These are phyloP conservation scores for Sporisorium exsertum DNA, from an alignment of 1,284 basidiomycete species.

Conservation along the genomic window DNA sequence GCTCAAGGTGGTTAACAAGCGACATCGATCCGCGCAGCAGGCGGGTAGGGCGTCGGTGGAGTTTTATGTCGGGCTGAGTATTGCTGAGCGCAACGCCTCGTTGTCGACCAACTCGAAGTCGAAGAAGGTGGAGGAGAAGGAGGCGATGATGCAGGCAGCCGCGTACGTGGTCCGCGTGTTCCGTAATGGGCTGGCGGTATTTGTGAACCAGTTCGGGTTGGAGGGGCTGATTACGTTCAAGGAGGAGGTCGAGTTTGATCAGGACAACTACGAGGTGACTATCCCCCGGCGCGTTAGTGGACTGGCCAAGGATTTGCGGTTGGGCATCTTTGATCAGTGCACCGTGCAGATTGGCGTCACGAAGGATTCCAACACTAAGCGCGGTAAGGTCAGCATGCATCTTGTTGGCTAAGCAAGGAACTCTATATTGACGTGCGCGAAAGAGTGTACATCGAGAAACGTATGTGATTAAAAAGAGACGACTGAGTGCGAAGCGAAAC, in stretches of 20 bases:
- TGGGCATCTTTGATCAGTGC: conserved; percentile 87
- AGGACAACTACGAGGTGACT: conserved; percentile 87
- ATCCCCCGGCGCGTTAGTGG: conserved; percentile 73
- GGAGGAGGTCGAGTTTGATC: conserved; percentile 86
- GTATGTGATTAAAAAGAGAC: not conserved
- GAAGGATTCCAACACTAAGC: conserved; percentile 92
- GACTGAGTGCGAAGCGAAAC: not conserved
- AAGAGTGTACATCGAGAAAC: not conserved
- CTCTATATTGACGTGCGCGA: not conserved
- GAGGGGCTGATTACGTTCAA: conserved; percentile 95
- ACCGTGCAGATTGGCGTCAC: conserved; percentile 88
- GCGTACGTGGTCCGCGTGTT: conserved; percentile 96
- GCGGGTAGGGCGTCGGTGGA: conserved; percentile 94
- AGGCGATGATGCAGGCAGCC: conserved; percentile 46
- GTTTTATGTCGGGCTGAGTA: conserved; percentile 93
- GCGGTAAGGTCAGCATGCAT: conserved; percentile 90
- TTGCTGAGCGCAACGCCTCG: conserved; percentile 72
- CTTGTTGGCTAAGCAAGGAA: conserved; percentile 71
- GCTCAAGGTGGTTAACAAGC: conserved; percentile 86
- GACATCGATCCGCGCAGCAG: conserved; percentile 97
- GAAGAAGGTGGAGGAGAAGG: not conserved
- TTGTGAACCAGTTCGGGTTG: conserved; percentile 91
- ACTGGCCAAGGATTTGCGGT: conserved; percentile 45
- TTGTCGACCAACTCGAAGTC: conserved; percentile 43
- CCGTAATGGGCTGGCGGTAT: conserved; percentile 93